Percentiles rank a stretch among this genome's conserved stretches.
Evolutionary conservation across 495 filamentous ascomycete species (phyloP).

Genomic region (Penicillium diatomitis): DNA sequence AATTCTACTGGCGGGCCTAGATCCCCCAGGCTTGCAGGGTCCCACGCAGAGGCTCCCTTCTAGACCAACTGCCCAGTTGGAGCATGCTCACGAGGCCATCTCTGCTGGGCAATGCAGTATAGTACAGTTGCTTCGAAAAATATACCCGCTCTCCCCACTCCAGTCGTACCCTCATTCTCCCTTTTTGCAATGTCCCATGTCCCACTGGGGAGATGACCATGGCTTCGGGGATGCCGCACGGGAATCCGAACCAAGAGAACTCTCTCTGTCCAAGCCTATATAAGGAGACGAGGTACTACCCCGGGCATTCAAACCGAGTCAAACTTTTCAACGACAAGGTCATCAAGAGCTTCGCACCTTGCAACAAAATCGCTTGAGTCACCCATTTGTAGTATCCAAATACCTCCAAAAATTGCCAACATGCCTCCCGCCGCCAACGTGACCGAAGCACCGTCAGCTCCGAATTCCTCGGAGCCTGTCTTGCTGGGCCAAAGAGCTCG

Average conservation of each 20-base stretch:
- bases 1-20: slow-evolving; percentile 6
- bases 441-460: slow-evolving; percentile 19
- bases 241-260: no score
- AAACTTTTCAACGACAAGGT: no score
- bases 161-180: not conserved
- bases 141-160: not conserved
- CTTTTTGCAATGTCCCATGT: no score
- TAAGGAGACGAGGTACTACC: no score
- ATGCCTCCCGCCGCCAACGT: slow-evolving; percentile 27
- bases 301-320: no score
- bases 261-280: no score
- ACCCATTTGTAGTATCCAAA: no score
- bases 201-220: no score
- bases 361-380: no score
- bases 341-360: no score
- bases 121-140: no score
- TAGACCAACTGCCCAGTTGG: slow-evolving; percentile 3
- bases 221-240: no score
- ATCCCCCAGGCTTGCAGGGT: slow-evolving; percentile 1
- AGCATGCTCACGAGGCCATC: slow-evolving; percentile 17
- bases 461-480: slow-evolving; percentile 16
- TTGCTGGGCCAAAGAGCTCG: slow-evolving; percentile 31
- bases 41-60: not conserved
- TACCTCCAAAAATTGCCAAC: not conserved
- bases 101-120: not conserved